Conservation (phyloP, 805 yeast genomes). For the Kazachstania taianensis region DNA sequence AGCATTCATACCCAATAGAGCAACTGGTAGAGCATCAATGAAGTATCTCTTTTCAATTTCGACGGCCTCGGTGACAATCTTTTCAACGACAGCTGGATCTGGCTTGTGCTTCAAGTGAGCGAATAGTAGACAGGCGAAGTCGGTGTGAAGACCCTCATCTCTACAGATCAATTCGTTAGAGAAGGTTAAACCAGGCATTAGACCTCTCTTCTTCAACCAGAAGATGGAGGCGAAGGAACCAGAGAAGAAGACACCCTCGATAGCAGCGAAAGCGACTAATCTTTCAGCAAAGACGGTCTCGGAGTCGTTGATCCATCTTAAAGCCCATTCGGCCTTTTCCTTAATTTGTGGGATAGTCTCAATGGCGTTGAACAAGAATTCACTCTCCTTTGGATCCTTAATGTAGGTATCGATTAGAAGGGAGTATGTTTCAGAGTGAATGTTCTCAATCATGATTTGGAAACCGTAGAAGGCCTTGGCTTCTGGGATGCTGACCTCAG, state of each 20-base stretch:
- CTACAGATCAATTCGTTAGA: conserved; percentile 96
- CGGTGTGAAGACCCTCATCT: conserved; percentile 98
- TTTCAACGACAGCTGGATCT: conserved; percentile 62
- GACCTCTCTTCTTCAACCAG: conserved; percentile 98
- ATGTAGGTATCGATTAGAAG: conserved; percentile 88
- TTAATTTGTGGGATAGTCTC: conserved; percentile 93
- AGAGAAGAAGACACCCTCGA: conserved; percentile 96
- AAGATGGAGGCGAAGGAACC: conserved; percentile 98
- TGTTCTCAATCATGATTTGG: conserved; percentile 99
- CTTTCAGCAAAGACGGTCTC: conserved; percentile 91
- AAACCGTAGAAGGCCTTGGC: conserved; percentile 98
- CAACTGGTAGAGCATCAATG: conserved; percentile 89
- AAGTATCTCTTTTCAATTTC: conserved; percentile 87
- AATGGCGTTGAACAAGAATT: conserved; percentile 86
- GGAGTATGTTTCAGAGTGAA: conserved; percentile 95
- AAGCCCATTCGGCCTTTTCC: conserved; percentile 98
- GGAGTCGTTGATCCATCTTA: conserved; percentile 88
- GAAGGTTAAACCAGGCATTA: conserved; percentile 98
- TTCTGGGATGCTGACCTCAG: conserved; percentile 94
- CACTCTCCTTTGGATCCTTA: conserved; percentile 90
- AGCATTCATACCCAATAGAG: conserved; percentile 90
- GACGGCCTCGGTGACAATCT: conserved; percentile 91
- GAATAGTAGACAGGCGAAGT: conserved; percentile 91
- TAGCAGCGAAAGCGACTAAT: conserved; percentile 96
- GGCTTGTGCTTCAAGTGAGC: conserved; percentile 91